Evolutionary conservation across 306 rosid species (phyloP), one percentile per base, ranked within the genome.

Genomic region (Rosa chinensis): DNA sequence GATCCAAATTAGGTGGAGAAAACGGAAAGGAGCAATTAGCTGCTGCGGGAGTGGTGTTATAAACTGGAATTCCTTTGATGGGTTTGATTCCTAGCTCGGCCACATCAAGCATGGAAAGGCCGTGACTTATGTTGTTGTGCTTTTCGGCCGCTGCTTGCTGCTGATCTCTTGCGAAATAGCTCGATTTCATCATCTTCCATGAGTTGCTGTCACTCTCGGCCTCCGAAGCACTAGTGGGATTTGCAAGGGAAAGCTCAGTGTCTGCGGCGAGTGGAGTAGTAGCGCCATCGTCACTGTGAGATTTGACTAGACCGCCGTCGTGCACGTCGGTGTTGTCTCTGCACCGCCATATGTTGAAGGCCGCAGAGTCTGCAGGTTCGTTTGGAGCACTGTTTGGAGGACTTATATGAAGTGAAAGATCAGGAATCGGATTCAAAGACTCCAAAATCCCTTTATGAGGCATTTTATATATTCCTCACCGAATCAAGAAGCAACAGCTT

Each of bases 391-490:
- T 88, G 77, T 84, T 89, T 13, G 98, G 97, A 48, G 87, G 93
- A 81, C 91, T 86, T 56, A 94, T 92, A 78, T 92, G 86, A 6
- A 94, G 92, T 12, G 97, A 92, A 61, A 94, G 98, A 88, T 94
- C 97, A 76, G 97, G 97, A 86, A 90, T 87, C 81, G 10, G 89
- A 85, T 88, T 84, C 87, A 49, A 37, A 81, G 83, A 66, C 12
- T 56, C 66, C 21, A 49, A 80, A 81, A 81, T 63, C 74, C 48
- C 50, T 18, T 80, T 77, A 62, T 80, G 83, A 13, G 82, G 83
- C 93, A 86, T 89, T 74, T 79, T 74, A 21, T n/a, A 18, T 75
- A 75, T 61, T 61, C 70, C 49, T 17, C 44, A 37, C 70, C 23
- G 16, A 64, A 16, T 37, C 70, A 64, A 64, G 5, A 14, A 14